Evolutionary conservation across 768 basidiomycete genomes (phyloP).

Genomic region (Strobilomyces echinocephalus): DNA sequence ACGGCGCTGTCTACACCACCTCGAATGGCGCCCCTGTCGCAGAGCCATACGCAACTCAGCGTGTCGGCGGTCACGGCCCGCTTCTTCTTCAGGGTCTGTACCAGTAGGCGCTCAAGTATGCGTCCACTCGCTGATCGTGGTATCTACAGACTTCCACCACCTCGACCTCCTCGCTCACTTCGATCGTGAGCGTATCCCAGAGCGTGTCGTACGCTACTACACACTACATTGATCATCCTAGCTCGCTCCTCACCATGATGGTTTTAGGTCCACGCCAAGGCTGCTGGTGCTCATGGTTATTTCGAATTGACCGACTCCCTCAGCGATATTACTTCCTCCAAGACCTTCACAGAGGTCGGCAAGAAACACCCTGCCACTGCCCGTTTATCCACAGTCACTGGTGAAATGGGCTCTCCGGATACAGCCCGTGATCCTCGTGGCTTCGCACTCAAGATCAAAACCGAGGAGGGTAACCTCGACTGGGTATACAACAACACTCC

Average conservation of each 20-base stretch:
- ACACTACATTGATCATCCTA: background rate
- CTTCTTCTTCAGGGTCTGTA: slow-evolving; percentile 77
- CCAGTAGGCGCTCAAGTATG: background rate
- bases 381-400: slow-evolving; percentile 93
- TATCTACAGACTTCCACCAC: slow-evolving; percentile 72
- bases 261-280: slow-evolving; percentile 82
- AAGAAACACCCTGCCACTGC: slow-evolving; percentile 70
- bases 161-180: slow-evolving; percentile 90
- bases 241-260: slow-evolving; percentile 21
- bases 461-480: slow-evolving; percentile 88
- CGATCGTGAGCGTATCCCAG: slow-evolving; percentile 92
- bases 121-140: slow-evolving; percentile 13
- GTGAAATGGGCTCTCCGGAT: slow-evolving; percentile 84
- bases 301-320: slow-evolving; percentile 88
- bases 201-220: slow-evolving; percentile 66
- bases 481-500: slow-evolving; percentile 94
- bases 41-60: slow-evolving; percentile 76
- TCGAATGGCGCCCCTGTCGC: slow-evolving; percentile 75
- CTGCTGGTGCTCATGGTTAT: slow-evolving; percentile 88
- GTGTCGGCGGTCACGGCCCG: slow-evolving; percentile 72
- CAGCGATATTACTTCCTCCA: slow-evolving; percentile 72
- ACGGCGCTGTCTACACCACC: slow-evolving; percentile 73
- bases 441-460: slow-evolving; percentile 85
- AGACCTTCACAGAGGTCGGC: slow-evolving; percentile 59
- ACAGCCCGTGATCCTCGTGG: slow-evolving; percentile 93